Evolutionary conservation across 352 stramenopile genomes (phyloP), one percentile per base, ranked within the genome.

Genomic region (Globisporangium radiosum): DNA sequence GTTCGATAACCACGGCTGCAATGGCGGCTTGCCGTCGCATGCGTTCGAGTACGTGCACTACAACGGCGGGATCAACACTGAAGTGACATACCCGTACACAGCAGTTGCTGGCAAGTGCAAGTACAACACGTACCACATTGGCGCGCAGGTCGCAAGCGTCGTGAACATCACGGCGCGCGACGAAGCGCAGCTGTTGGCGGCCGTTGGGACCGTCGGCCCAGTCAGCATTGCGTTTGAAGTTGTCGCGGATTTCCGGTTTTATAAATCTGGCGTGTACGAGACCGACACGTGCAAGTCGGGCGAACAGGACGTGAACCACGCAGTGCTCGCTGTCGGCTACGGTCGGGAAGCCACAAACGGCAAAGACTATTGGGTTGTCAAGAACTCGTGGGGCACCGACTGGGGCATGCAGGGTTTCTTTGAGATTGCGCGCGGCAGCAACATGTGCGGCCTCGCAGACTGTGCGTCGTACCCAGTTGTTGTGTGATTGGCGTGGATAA

Each of bases 381-480:
- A 98, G 76, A 99, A 99, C 79, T 98, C 81, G 50, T 99, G 95
- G 95, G 84, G 81, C 37, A 52, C 63, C 6, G 58, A 65, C 43
- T 99, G 96, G 96, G 97, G 97, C 72, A 92, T 97, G 70, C 68
- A 94, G 47, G 97, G 97, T 56, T 99, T 97, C 83, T 98, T 99
- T 60, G 81, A 92, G 61, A 96, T 99, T 48, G 80, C 85, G 17
- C 95, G 97, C 65, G 92, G 84, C 68, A 63, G 73, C 45, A 91
- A 95, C 71, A 88, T 88, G 78, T 98, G 92, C 66, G 92, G 92
- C 58, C 57, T 98, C 25, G 80, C 86, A 14, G 73, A 87, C 70
- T 92, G 79, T 58, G 85, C 91, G 56, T 91, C 85, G 56, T 97
- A 97, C 59, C 88, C 91, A 4, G 43, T 92, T 19, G 60, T 92